phyloP scores from a whole-genome alignment of 441 rosid genomes.

The Breynia disticha region DNA sequence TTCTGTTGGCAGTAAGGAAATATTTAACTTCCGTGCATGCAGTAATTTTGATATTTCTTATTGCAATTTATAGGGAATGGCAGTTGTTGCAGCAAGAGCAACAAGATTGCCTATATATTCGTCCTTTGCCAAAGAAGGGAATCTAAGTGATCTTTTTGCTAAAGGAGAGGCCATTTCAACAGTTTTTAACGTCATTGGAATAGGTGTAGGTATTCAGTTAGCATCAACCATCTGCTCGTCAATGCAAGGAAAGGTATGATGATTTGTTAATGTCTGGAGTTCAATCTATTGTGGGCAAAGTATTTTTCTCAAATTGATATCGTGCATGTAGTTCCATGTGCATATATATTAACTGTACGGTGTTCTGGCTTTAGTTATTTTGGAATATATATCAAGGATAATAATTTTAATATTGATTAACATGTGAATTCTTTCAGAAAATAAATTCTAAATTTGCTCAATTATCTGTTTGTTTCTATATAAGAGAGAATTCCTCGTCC shows the following conservation, averaged over 20 bases:
- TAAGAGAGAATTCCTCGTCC: background rate
- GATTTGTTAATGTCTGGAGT: constrained; percentile 4
- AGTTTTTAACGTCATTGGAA: constrained; percentile 73
- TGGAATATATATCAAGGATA: no score
- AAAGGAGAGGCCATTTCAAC: constrained; percentile 99
- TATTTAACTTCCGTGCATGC: constrained; percentile 1
- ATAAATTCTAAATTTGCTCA: no score
- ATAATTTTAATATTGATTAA: no score
- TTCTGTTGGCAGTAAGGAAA: background rate
- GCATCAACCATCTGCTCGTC: constrained; percentile 88
- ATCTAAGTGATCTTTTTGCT: constrained; percentile 89
- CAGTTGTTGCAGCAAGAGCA: constrained; percentile 94
- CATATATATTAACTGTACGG: no score
- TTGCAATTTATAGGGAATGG: constrained; percentile 69
- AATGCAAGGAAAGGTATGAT: constrained; percentile 74
- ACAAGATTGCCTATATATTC: constrained; percentile 91
- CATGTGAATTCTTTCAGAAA: no score
- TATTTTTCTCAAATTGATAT: constrained; percentile 2
- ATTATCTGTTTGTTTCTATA: no score
- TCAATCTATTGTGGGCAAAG: background rate
- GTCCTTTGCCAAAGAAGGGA: constrained; percentile 96
- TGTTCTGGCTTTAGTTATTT: no score
- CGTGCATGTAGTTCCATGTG: background rate
- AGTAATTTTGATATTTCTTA: constrained; percentile 12
- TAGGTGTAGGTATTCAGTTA: constrained; percentile 73